Conservation (phyloP, 495 filamentous ascomycete species). For the Annulohypoxylon bovei region DNA sequence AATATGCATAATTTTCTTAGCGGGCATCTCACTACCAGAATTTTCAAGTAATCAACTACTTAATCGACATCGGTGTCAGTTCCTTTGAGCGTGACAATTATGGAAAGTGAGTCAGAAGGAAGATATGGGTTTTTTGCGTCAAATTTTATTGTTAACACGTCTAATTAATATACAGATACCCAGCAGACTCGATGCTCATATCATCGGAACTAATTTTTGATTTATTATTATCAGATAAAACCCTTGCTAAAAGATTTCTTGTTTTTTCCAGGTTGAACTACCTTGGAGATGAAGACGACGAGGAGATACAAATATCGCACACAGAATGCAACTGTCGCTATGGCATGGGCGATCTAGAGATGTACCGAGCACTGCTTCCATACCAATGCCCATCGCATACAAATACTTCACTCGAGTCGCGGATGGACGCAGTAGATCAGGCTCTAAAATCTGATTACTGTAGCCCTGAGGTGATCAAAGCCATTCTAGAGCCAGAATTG, state of each 20-base stretch:
- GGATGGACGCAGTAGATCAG: neutral
- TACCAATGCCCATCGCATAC: slow-evolving; percentile 16
- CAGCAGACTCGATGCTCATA: neutral
- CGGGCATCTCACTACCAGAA: neutral
- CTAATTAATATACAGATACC: neutral
- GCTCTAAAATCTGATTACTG: neutral
- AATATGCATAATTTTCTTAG: neutral
- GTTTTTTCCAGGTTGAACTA: neutral
- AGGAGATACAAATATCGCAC: no score
- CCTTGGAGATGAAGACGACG: neutral
- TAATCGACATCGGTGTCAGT: neutral
- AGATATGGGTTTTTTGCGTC: neutral
- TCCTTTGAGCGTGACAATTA: neutral
- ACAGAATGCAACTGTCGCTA: neutral
- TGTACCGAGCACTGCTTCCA: slow-evolving; percentile 13
- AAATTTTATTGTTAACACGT: neutral
- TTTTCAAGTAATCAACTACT: slow-evolving; percentile 1
- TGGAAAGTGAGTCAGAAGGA: neutral
- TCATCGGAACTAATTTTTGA: neutral
- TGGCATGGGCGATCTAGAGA: neutral
- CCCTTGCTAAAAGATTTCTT: neutral
- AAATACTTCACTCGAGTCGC: slow-evolving; percentile 6
- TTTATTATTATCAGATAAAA: neutral
- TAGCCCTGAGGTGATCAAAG: neutral
- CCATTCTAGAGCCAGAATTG: slow-evolving; percentile 25